Conservation (phyloP, 2,329 filamentous ascomycete species). For the Leptodontidium sp. region DNA sequence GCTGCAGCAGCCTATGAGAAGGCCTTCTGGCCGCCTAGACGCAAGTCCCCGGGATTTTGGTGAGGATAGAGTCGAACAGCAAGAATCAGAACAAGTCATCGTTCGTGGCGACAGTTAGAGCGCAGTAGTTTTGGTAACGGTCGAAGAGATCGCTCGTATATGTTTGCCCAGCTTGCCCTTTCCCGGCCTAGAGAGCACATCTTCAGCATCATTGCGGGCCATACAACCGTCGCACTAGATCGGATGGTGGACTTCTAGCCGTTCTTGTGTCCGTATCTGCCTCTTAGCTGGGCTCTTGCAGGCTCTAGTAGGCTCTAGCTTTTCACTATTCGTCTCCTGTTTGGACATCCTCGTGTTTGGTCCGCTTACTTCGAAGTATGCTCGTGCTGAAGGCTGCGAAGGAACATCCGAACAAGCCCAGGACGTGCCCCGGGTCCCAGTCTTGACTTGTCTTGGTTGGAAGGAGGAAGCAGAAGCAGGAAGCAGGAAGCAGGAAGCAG, state of each 20-base stretch:
- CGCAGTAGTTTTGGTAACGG: neutral
- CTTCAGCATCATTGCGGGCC: constrained; percentile 7
- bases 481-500: constrained; percentile 3
- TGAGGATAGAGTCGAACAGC: neutral
- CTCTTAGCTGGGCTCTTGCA: neutral
- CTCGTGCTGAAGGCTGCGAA: neutral
- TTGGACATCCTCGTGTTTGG: constrained; percentile 8
- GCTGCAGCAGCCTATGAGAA: constrained; percentile 16
- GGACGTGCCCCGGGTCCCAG: neutral
- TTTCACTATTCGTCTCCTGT: neutral
- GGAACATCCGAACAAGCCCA: neutral
- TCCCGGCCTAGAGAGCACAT: constrained; percentile 5
- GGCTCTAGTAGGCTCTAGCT: neutral
- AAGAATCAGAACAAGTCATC: neutral
- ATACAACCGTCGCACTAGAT: constrained; percentile 8
- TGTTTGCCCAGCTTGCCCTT: neutral
- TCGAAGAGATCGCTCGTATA: constrained; percentile 15
- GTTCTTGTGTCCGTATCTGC: constrained; percentile 8
- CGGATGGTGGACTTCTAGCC: constrained; percentile 1
- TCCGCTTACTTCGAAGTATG: neutral
- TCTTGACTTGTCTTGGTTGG: neutral
- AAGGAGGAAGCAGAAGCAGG: neutral
- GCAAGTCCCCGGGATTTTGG: neutral
- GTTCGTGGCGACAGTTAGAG: constrained; percentile 6
- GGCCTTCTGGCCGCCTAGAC: constrained; percentile 3